Conservation (phyloP, 495 filamentous ascomycete genomes). For the Acidomyces sp. region DNA sequence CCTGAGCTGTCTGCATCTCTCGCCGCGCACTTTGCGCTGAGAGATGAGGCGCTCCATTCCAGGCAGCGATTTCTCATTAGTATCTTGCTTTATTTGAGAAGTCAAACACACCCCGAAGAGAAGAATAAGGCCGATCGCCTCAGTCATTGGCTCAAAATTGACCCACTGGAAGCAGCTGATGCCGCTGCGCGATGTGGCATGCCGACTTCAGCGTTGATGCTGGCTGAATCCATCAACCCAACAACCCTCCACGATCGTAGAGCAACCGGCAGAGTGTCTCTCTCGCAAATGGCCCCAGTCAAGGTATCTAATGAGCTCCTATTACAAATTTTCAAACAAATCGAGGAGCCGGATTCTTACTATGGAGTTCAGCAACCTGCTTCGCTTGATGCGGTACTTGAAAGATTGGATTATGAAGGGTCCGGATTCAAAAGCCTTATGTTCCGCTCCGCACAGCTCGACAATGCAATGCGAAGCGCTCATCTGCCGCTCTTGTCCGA, state of each 20-base stretch:
- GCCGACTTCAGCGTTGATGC: slow-evolving; percentile 72
- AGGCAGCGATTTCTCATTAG: slow-evolving; percentile 49
- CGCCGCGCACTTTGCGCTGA: neutral
- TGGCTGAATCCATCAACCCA: slow-evolving; percentile 59
- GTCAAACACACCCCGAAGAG: slow-evolving; percentile 63
- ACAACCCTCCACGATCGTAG: slow-evolving; percentile 10
- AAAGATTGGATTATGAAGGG: slow-evolving; percentile 79
- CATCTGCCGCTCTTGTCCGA: slow-evolving; percentile 30
- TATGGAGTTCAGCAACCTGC: slow-evolving; percentile 80
- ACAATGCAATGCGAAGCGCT: slow-evolving; percentile 57
- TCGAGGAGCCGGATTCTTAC: slow-evolving; percentile 91
- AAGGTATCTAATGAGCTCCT: slow-evolving; percentile 50
- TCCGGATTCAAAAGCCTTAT: slow-evolving; percentile 79
- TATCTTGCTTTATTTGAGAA: slow-evolving; percentile 75
- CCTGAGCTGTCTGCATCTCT: slow-evolving; percentile 6
- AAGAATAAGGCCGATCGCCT: slow-evolving; percentile 62
- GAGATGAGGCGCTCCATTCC: neutral
- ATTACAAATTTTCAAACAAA: slow-evolving; percentile 69
- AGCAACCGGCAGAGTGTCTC: slow-evolving; percentile 8
- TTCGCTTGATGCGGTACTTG: slow-evolving; percentile 60
- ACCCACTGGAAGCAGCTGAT: slow-evolving; percentile 55
- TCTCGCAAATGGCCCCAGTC: slow-evolving; percentile 7
- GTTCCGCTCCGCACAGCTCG: slow-evolving; percentile 82
- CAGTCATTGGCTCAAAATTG: slow-evolving; percentile 73
- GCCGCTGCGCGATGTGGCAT: slow-evolving; percentile 74